Base-by-base conservation (phyloP, 441 rosid genomes). In the Gossypium gossypioides region DNA sequence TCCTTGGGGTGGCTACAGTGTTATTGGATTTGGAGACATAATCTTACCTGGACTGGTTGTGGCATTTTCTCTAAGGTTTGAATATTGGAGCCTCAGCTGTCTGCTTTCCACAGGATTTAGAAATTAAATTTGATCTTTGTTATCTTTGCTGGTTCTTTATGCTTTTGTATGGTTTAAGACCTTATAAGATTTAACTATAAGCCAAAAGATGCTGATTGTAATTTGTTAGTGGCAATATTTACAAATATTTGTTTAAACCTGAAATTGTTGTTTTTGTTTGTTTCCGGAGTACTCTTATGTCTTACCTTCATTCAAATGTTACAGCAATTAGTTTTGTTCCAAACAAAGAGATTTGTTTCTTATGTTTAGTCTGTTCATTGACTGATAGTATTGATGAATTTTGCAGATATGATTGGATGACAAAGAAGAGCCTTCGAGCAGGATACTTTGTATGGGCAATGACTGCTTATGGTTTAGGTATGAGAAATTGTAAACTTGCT, bases 1-100 rank as follows among this genome's bases (percentile, higher is more conserved):
- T 75, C 96, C 96, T 8, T 90, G 96, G 96, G 93, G 96, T 61
- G 96, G 96, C 68, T 90, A 83, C 78, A 88, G 93, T 72, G 85
- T 90, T 73, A 88, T 90, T 62, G 93, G 96, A 48, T 90, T 90
- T 79, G 96, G 96, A 58, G 96, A 88, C 83, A 88, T 90, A 72
- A 86, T 90, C 77, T 76, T 88, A 75, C 96, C 91, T 2, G 96
- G 93, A 72, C 82, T 90, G 69, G 60, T 88, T 58, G 83, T 88
- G 59, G 90, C 91, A 75, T 88, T 90, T 79, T 84, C 96, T 21
- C 80, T 88, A 64, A 75, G 78, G 78, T 75, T 19, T 66, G 72
- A 69, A 21, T 55, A 73, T 42, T 54, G 44, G 34, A 78, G 40
- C 81, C 73, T 25, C 60, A 7, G 42, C 27, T 22, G n/a, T 18